phyloP scores from a whole-genome alignment of 441 rosid species.

The Gossypium davidsonii region DNA sequence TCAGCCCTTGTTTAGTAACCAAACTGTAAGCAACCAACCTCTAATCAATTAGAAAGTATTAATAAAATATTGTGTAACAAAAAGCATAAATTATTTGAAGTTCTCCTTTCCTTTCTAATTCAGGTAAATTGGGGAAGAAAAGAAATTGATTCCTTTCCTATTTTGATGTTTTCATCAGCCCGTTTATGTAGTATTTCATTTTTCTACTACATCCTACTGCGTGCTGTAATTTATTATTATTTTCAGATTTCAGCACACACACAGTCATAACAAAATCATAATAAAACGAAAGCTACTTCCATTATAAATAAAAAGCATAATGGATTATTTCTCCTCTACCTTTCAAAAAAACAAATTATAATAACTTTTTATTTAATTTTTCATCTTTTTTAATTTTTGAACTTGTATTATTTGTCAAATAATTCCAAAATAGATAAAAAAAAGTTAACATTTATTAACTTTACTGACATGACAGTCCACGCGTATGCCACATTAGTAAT shows the following conservation, averaged over 20 bases:
- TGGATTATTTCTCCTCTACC: too few species aligned
- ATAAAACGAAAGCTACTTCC: neutral
- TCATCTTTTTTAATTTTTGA: too few species aligned
- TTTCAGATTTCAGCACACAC: neutral
- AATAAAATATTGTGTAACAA: neutral
- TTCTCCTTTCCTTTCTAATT: neutral
- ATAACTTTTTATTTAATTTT: too few species aligned
- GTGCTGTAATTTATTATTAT: neutral
- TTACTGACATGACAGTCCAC: too few species aligned
- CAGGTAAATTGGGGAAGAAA: conserved; percentile 2
- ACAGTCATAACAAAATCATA: neutral
- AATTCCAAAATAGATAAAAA: too few species aligned
- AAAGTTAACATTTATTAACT: too few species aligned
- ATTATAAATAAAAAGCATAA: neutral
- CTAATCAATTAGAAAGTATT: neutral
- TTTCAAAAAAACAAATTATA: too few species aligned
- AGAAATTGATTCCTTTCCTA: neutral
- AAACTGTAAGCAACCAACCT: conserved; percentile 16
- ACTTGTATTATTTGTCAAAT: too few species aligned
- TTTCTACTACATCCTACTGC: neutral
- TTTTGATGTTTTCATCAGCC: neutral
- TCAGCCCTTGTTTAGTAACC: conserved; percentile 8
- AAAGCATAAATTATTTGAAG: neutral
- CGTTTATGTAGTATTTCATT: neutral
- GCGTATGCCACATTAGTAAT: too few species aligned